Percentiles rank a stretch among this genome's conserved stretches.
Evolutionary conservation across 805 yeast species (phyloP).

Genomic region (Wickerhamomyces rabaulensis): DNA sequence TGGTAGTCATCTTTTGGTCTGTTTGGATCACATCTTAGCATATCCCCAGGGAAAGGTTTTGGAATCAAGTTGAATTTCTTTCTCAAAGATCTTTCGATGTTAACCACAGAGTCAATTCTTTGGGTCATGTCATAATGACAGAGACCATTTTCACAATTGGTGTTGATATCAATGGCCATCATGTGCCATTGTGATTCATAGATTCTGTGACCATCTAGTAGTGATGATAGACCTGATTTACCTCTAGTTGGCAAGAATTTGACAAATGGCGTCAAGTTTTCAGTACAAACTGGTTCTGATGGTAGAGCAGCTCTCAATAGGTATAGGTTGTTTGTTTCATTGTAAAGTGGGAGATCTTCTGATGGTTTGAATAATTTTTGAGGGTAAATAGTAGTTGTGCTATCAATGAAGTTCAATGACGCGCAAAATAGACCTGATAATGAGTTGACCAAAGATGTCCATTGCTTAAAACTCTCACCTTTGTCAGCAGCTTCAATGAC

Average conservation of each 20-base stretch:
- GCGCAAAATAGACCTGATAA: conserved; percentile 94
- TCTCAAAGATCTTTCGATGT: conserved; percentile 62
- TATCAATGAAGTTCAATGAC: conserved; percentile 82
- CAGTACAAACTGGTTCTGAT: conserved; percentile 94
- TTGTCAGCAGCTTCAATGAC: conserved; percentile 58
- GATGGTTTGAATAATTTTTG: conserved; percentile 30
- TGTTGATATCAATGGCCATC: conserved; percentile 77
- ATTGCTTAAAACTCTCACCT: conserved; percentile 51
- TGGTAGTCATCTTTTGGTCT: conserved; percentile 57
- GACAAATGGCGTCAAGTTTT: conserved; percentile 89
- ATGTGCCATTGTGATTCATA: conserved; percentile 94
- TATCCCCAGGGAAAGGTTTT: conserved; percentile 64
- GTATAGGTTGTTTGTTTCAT: conserved; percentile 37
- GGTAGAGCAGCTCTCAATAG: conserved; percentile 84
- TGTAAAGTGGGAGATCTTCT: conserved; percentile 23
- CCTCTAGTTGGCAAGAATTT: conserved; percentile 91
- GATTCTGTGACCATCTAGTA: conserved; percentile 84
- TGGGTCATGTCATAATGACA: conserved; percentile 59
- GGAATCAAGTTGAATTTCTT: conserved; percentile 69
- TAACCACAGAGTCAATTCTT: conserved; percentile 64
- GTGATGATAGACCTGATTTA: conserved; percentile 77
- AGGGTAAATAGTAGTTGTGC: conserved; percentile 70
- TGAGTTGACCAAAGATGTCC: conserved; percentile 70
- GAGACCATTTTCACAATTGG: conserved; percentile 38
- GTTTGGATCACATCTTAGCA: conserved; percentile 66